These are phyloP conservation scores for Microdochium bolleyi DNA, from an alignment of 2,329 filamentous ascomycete species.

Conservation along the genomic window DNA sequence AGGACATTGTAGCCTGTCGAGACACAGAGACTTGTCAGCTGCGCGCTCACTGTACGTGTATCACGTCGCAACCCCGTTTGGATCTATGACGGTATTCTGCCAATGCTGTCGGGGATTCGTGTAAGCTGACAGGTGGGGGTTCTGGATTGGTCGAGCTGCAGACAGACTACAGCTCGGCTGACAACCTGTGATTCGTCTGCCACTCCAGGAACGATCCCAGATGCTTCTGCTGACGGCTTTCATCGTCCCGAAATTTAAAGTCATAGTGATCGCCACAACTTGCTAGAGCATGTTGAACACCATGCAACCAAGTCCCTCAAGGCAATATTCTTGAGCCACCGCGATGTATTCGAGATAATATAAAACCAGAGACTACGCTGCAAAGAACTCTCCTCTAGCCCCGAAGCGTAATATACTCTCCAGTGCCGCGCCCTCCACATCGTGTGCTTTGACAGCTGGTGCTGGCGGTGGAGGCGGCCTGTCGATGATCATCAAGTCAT, in stretches of 20 bases:
- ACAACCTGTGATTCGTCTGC: too few species aligned
- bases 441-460: slow-evolving; percentile 13
- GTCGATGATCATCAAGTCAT: slow-evolving; percentile 22
- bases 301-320: too few species aligned
- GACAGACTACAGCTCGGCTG: neutral
- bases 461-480: slow-evolving; percentile 17
- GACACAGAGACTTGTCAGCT: too few species aligned
- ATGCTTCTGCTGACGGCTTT: too few species aligned
- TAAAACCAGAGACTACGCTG: slow-evolving; percentile 2
- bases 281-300: too few species aligned
- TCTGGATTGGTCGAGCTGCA: neutral
- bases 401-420: slow-evolving; percentile 16
- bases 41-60: too few species aligned
- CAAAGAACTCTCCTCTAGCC: slow-evolving; percentile 10
- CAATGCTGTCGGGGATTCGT: slow-evolving; percentile 3
- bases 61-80: too few species aligned
- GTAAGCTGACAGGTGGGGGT: slow-evolving; percentile 2
- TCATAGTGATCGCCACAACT: too few species aligned
- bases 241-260: too few species aligned
- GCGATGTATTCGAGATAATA: neutral
- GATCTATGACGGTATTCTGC: too few species aligned
- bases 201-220: too few species aligned
- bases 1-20: too few species aligned
- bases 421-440: slow-evolving; percentile 13
- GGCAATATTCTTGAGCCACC: neutral